A percentile compares a stretch with the other conserved stretches of the same genome.
Conservation (phyloP, 208 protist species). For the Lotmaria passim region DNA sequence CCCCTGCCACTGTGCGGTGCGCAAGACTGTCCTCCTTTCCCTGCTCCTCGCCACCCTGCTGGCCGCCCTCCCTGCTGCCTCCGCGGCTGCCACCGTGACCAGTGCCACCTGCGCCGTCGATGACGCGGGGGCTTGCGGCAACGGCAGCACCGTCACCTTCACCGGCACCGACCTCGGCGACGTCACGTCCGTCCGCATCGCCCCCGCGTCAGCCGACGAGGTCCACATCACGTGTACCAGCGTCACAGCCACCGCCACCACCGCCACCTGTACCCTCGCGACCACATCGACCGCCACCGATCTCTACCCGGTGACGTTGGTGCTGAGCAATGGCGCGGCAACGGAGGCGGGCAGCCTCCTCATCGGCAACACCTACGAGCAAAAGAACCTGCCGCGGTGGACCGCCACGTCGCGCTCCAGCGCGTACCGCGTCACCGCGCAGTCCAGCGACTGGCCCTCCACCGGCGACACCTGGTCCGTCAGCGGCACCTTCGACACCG, state of each 20-base stretch:
- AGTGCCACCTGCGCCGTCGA: slow-evolving; percentile 14
- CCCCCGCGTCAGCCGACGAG: slow-evolving; percentile 3
- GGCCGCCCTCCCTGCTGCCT: neutral
- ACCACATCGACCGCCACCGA: neutral
- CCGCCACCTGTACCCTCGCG: slow-evolving; percentile 24
- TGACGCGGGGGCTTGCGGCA: slow-evolving; percentile 1
- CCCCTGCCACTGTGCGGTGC: too few relatives aligned
- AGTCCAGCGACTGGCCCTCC: slow-evolving; percentile 32
- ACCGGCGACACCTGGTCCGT: slow-evolving; percentile 37
- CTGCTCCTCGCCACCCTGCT: neutral
- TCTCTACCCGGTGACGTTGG: slow-evolving; percentile 27
- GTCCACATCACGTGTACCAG: slow-evolving; percentile 5
- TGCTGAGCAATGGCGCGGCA: neutral
- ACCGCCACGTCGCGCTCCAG: neutral
- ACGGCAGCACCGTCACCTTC: slow-evolving; percentile 19
- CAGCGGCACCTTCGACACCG: slow-evolving; percentile 41
- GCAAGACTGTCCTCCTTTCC: neutral
- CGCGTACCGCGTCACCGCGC: slow-evolving; percentile 20
- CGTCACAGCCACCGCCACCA: neutral
- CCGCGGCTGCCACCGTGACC: neutral
- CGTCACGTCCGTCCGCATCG: slow-evolving; percentile 18
- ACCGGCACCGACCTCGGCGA: slow-evolving; percentile 9
- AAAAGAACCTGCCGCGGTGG: neutral
- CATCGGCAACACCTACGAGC: slow-evolving; percentile 12
- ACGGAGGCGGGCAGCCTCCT: slow-evolving; percentile 26